Percentiles rank a stretch among this genome's conserved stretches.
Conservation (phyloP, 202 grass and related monocot species). For the Digitaria exilis region DNA sequence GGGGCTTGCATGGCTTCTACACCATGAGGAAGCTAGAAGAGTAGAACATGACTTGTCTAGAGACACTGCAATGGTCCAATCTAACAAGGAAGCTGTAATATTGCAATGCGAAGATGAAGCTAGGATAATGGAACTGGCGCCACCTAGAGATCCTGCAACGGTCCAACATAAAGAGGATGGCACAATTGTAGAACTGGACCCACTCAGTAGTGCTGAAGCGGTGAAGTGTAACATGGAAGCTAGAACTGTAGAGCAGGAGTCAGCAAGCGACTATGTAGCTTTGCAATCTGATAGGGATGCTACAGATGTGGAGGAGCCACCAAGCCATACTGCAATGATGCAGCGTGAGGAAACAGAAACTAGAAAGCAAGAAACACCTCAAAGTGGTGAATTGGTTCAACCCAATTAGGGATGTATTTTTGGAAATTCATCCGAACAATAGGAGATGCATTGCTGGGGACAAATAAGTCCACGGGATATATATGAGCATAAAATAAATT, state of each 20-base stretch:
- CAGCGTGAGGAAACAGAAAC: background rate
- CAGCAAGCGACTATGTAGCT: background rate
- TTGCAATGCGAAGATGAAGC: slow-evolving; percentile 18
- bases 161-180: background rate
- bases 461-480: background rate
- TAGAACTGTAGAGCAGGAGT: background rate
- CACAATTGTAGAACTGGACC: background rate
- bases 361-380: slow-evolving; percentile 13
- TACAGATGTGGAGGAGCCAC: slow-evolving; percentile 7
- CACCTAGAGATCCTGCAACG: background rate
- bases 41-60: background rate
- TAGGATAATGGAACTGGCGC: background rate
- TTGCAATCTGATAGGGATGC: slow-evolving; percentile 21
- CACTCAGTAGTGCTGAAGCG: background rate
- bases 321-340: background rate
- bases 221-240: background rate
- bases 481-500: slow-evolving; percentile 22
- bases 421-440: background rate
- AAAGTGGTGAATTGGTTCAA: slow-evolving; percentile 17
- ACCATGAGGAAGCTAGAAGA: background rate
- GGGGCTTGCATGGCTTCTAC: slow-evolving; percentile 10
- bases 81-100: background rate
- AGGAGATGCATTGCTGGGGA: slow-evolving; percentile 14
- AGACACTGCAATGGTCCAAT: background rate
- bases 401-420: slow-evolving; percentile 1